A percentile compares a stretch with the other conserved stretches of the same genome.
phyloP scores from a whole-genome alignment of 2,329 filamentous ascomycete genomes.

The Dactylellina haptotyla region DNA sequence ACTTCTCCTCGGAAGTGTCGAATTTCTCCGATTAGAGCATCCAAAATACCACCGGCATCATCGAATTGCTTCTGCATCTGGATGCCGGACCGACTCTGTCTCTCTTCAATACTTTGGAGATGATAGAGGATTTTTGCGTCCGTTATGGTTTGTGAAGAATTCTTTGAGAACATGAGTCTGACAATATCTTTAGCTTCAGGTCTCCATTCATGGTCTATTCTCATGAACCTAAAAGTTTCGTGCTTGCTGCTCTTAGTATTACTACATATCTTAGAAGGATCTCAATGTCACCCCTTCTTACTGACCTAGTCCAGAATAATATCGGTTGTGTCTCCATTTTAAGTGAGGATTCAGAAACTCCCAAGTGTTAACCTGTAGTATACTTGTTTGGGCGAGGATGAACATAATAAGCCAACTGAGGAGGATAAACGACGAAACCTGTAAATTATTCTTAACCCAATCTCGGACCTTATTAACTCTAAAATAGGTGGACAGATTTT shows the following conservation, averaged over 20 bases:
- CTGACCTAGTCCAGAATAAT: slow-evolving; percentile 32
- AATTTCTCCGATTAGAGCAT: slow-evolving; percentile 32
- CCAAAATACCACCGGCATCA: slow-evolving; percentile 18
- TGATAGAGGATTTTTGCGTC: slow-evolving; percentile 47
- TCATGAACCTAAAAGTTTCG: not conserved
- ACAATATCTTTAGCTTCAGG: slow-evolving; percentile 34
- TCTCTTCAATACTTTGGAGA: slow-evolving; percentile 36
- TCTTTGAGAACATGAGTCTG: slow-evolving; percentile 41
- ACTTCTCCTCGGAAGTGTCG: slow-evolving; percentile 16
- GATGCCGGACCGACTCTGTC: slow-evolving; percentile 9
- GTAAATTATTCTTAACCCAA: not conserved
- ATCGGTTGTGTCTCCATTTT: not conserved
- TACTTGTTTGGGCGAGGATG: slow-evolving; percentile 31
- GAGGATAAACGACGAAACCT: slow-evolving; percentile 3
- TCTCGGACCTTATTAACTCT: not conserved
- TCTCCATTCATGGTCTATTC: slow-evolving; percentile 39
- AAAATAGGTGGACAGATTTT: not conserved
- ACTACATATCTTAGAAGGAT: not conserved
- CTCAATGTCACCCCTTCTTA: not conserved
- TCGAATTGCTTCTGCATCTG: slow-evolving; percentile 44
- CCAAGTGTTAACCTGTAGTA: slow-evolving; percentile 30
- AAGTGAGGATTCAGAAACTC: not conserved
- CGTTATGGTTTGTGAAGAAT: slow-evolving; percentile 39
- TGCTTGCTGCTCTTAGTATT: slow-evolving; percentile 4
- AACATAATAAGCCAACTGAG: slow-evolving; percentile 32